Percentiles rank a stretch among this genome's conserved stretches.
These are phyloP conservation scores for Globisporangium abappressorium DNA, from an alignment of 352 stramenopile genomes.

Conservation along the genomic window DNA sequence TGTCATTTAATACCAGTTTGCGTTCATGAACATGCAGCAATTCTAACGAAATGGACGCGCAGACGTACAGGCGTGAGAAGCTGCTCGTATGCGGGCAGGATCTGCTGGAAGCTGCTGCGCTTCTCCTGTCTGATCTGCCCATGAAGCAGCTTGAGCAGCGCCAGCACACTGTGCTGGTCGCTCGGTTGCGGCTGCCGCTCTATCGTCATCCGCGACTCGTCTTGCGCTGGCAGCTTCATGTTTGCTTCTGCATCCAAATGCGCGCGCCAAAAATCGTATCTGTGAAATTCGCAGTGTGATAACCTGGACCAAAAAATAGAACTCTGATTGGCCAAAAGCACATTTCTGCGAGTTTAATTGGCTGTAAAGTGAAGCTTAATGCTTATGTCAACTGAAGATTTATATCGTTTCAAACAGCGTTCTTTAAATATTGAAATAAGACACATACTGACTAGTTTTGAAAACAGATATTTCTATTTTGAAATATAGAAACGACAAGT, in stretches of 20 bases:
- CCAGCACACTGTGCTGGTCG: constrained; percentile 24
- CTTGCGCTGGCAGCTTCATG: neutral
- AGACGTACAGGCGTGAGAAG: constrained; percentile 48
- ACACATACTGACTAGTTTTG: too few species aligned
- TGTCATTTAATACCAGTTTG: neutral
- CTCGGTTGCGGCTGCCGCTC: neutral
- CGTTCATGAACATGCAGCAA: neutral
- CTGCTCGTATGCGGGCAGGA: constrained; percentile 41
- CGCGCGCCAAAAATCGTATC: neutral
- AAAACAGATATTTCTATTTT: neutral
- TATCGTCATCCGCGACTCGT: neutral
- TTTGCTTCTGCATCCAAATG: neutral
- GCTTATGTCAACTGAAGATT: neutral
- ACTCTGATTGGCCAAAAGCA: constrained; percentile 1
- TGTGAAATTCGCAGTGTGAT: too few species aligned
- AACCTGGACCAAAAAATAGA: neutral
- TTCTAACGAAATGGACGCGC: neutral
- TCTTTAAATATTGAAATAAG: too few species aligned
- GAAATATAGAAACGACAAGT: neutral
- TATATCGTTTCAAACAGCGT: neutral
- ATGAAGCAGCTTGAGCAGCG: constrained; percentile 43
- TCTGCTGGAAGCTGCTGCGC: constrained; percentile 26
- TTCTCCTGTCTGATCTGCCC: constrained; percentile 20
- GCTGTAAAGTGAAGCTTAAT: neutral
- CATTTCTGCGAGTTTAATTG: neutral